Evolutionary conservation across 2,329 filamentous ascomycete genomes (phyloP).

Genomic region (Colletotrichum agaves): DNA sequence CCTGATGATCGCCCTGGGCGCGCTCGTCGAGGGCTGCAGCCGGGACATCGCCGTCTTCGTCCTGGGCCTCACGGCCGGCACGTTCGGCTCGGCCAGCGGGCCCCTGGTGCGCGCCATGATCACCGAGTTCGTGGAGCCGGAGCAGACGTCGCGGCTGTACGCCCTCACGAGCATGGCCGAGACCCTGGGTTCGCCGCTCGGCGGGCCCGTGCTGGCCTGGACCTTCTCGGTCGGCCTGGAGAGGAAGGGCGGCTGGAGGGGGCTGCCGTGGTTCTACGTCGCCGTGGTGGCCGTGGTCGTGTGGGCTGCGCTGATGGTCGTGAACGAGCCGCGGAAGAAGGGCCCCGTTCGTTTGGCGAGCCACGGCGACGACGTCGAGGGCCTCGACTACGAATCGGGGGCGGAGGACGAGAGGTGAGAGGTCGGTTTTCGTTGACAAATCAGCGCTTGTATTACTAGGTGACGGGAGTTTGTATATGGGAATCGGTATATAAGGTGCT

Average conservation of each 20-base stretch:
- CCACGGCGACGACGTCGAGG: background rate
- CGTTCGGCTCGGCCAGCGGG: constrained; percentile 51
- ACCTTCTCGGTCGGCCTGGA: constrained; percentile 51
- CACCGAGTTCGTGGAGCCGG: constrained; percentile 50
- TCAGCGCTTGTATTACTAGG: background rate
- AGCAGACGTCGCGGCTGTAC: constrained; percentile 54
- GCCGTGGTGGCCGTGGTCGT: constrained; percentile 44
- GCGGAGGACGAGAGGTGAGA: constrained; percentile 19
- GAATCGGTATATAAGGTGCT: background rate
- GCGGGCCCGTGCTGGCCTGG: constrained; percentile 53
- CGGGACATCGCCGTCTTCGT: constrained; percentile 49
- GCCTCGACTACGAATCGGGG: constrained; percentile 16
- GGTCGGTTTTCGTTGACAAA: background rate
- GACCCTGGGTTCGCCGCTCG: constrained; percentile 52
- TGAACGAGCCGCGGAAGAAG: constrained; percentile 46
- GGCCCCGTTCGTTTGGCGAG: constrained; percentile 17
- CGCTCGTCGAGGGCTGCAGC: constrained; percentile 49
- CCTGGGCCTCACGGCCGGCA: constrained; percentile 49
- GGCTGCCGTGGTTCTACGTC: constrained; percentile 54
- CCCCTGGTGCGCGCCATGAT: constrained; percentile 54
- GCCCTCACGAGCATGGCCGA: constrained; percentile 54
- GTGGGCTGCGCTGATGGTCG: constrained; percentile 45
- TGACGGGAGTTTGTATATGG: background rate
- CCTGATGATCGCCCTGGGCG: constrained; percentile 45
- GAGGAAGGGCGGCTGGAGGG: constrained; percentile 49